Evolutionary conservation across 306 rosid species (phyloP).

Genomic region (Lathyrus tuberosus): DNA sequence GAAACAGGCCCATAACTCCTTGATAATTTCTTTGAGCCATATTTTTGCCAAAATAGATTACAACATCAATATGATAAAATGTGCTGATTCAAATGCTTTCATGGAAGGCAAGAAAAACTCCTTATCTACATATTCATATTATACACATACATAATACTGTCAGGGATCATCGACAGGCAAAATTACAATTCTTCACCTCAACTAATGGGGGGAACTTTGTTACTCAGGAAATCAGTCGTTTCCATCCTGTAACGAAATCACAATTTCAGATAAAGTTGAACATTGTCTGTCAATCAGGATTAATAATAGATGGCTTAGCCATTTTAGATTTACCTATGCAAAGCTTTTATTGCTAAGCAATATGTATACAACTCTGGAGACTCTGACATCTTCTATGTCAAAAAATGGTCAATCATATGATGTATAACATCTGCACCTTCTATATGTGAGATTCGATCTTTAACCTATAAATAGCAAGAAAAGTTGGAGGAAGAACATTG

Average conservation of each 20-base stretch:
- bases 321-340: conserved; percentile 30
- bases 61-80: background rate
- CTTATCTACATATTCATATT: conserved; percentile 25
- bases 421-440: conserved; percentile 95
- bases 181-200: conserved; percentile 40
- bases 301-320: conserved; percentile 1
- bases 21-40: conserved; percentile 8
- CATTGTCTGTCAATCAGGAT: conserved; percentile 18
- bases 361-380: background rate
- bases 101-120: background rate
- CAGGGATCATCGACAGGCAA: conserved; percentile 19
- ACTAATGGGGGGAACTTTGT: too few species aligned
- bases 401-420: conserved; percentile 90
- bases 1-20: background rate
- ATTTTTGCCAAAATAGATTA: conserved; percentile 4
- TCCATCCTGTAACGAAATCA: conserved; percentile 42
- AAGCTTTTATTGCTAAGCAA: conserved; percentile 11
- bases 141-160: conserved; percentile 32
- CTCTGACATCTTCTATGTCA: conserved; percentile 40
- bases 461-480: conserved; percentile 63
- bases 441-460: conserved; percentile 63
- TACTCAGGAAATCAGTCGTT: conserved; percentile 23
- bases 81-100: conserved; percentile 1
- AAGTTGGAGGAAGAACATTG: background rate
- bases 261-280: conserved; percentile 31